Evolutionary conservation across 2,329 filamentous ascomycete species (phyloP), one percentile per base, ranked within the genome.

Genomic region (Knoxdaviesia proteae): DNA sequence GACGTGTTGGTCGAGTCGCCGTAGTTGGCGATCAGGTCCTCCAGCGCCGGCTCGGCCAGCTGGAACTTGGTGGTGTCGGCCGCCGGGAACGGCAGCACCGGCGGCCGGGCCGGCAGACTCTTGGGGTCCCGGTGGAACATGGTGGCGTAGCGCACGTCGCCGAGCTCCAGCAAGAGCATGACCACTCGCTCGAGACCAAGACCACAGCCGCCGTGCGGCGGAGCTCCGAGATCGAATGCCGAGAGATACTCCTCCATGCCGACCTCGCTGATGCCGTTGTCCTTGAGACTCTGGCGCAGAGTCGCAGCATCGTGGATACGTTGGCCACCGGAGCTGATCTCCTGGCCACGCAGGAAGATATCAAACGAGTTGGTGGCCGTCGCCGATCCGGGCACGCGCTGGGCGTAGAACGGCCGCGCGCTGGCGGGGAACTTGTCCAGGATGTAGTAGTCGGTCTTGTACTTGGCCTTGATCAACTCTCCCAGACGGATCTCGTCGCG

Each of bases 1-100:
- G 84, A 90, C 0, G 87, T 94, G 54, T 93, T 92, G 40, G 84
- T 86, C 2, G 87, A 84, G 58, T 94, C 87, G 47, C 87, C 87
- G 51, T 94, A 94, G 58, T 94, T 94, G 54, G 84, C 84, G 56
- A 94, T 86, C 37, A 94, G 75, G 55, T 93, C 80, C 56, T 87
- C 83, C 5, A 94, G 57, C 0, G 83, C 69, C 42, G 86, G 86
- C 41, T 63, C 67, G 44, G 60, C 66, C 49, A 59, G 49, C 7
- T 59, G 59, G 39, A 56, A 54, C 49, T 62, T 61, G 8, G 61
- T 69, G 0, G 87, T 94, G 54, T 86, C 86, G 6, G 86, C 81
- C 50, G 93, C 83, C 4, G 84, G 84, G 55, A 94, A 86, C 4
- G 84, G 76, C n/a, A 94, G 67, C 43, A 72, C 67, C 7, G 68